Evolutionary conservation across 257 asterid genomes (phyloP).

Genomic region (Solanum virginianum): DNA sequence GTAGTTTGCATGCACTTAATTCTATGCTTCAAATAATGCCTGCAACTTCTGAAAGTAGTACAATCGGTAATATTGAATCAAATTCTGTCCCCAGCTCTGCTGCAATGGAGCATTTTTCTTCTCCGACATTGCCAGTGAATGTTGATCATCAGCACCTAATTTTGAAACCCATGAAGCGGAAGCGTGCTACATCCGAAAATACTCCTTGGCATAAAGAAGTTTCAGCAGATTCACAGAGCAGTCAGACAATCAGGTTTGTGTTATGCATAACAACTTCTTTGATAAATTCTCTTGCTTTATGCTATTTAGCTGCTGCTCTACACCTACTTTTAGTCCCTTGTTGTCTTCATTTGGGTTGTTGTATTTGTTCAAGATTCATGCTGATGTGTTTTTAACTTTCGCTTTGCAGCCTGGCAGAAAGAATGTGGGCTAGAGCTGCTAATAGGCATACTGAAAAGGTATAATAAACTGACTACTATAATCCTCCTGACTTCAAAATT

Average conservation of each 20-base stretch:
- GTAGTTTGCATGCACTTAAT: conserved; percentile 21
- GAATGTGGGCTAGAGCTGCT: conserved; percentile 53
- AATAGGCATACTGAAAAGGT: conserved; percentile 60
- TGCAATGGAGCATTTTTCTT: conserved; percentile 23
- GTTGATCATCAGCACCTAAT: conserved; percentile 19
- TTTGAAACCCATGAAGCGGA: conserved; percentile 44
- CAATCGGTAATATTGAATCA: conserved; percentile 12
- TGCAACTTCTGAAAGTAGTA: conserved; percentile 23
- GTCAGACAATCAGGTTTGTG: conserved; percentile 40
- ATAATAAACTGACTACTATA: background rate
- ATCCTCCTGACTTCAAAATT: background rate
- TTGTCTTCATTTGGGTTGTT: background rate
- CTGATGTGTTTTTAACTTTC: conserved; percentile 12
- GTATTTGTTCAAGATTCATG: background rate
- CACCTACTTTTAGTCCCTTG: background rate
- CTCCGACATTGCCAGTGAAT: conserved; percentile 17
- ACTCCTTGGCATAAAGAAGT: conserved; percentile 62
- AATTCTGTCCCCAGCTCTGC: conserved; percentile 18
- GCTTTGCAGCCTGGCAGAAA: conserved; percentile 51
- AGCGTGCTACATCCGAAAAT: conserved; percentile 30
- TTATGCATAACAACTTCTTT: background rate
- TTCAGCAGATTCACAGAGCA: conserved; percentile 20
- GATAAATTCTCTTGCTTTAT: background rate
- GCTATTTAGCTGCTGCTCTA: background rate
- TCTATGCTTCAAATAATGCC: conserved; percentile 26